These are phyloP conservation scores for Paecilomyces dactylethromorphus DNA, from an alignment of 2,329 filamentous ascomycete genomes.

Conservation along the genomic window DNA sequence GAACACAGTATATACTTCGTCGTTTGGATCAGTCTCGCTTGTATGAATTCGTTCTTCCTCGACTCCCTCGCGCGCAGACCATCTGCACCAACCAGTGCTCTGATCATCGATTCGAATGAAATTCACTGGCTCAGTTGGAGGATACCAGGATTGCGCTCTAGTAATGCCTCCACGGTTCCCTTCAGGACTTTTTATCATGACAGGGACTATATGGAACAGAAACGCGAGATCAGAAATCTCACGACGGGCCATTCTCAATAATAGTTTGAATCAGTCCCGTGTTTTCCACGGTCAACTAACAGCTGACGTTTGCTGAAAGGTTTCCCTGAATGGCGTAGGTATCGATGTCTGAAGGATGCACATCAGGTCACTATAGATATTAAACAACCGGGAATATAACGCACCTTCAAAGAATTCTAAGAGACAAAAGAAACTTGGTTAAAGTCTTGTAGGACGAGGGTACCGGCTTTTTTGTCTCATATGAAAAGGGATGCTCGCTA, in stretches of 20 bases:
- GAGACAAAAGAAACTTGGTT: not conserved
- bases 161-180: not conserved
- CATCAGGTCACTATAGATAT: not conserved
- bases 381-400: not conserved
- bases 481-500: not conserved
- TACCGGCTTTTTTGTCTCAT: not conserved
- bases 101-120: not conserved
- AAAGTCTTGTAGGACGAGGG: too few relatives aligned
- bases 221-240: conserved; percentile 1
- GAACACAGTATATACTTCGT: conserved; percentile 4
- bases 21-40: not conserved
- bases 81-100: conserved; percentile 5
- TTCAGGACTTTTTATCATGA: not conserved
- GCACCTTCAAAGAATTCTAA: not conserved
- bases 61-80: not conserved
- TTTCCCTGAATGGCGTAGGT: not conserved
- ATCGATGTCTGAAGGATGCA: not conserved
- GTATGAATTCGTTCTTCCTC: not conserved
- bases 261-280: not conserved
- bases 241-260: not conserved
- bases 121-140: not conserved
- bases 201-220: conserved; percentile 5
- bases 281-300: not conserved
- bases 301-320: not conserved
- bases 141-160: not conserved